These are phyloP conservation scores for Ascochyta rabiei DNA, from an alignment of 2,329 filamentous ascomycete genomes.

Conservation along the genomic window DNA sequence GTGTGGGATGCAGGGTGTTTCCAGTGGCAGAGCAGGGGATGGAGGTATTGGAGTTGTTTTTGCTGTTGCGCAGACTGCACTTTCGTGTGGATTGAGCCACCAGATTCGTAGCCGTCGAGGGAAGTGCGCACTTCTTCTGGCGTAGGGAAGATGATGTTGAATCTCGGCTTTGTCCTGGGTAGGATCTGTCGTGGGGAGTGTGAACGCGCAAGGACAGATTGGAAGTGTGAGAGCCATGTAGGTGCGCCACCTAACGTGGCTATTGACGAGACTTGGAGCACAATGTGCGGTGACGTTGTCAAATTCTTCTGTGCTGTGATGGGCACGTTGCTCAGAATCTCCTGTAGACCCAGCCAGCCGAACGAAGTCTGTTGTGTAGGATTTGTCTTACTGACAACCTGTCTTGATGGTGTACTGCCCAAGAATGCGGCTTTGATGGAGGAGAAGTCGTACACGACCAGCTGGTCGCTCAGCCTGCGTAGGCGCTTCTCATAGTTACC, in stretches of 20 bases:
- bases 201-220: slow-evolving; percentile 41
- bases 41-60: slow-evolving; percentile 76
- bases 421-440: slow-evolving; percentile 72
- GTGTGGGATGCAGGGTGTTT: slow-evolving; percentile 42
- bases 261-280: slow-evolving; percentile 77
- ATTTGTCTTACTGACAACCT: slow-evolving; percentile 55
- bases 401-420: slow-evolving; percentile 77
- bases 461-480: slow-evolving; percentile 60
- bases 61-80: slow-evolving; percentile 71
- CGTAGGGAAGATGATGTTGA: slow-evolving; percentile 82
- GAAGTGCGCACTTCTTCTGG: slow-evolving; percentile 77
- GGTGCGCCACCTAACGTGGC: slow-evolving; percentile 75
- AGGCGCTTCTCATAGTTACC: slow-evolving; percentile 69
- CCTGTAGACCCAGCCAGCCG: slow-evolving; percentile 75
- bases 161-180: slow-evolving; percentile 55
- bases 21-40: slow-evolving; percentile 77
- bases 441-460: slow-evolving; percentile 72
- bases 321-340: slow-evolving; percentile 61
- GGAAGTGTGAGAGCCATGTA: slow-evolving; percentile 70
- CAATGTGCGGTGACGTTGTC: slow-evolving; percentile 47
- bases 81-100: slow-evolving; percentile 82
- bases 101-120: slow-evolving; percentile 78
- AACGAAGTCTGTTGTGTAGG: slow-evolving; percentile 63
- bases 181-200: background rate
- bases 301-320: slow-evolving; percentile 39